Evolutionary conservation across 345 rosid species (phyloP), one percentile per base, ranked within the genome.

Genomic region (Citrus sinensis): DNA sequence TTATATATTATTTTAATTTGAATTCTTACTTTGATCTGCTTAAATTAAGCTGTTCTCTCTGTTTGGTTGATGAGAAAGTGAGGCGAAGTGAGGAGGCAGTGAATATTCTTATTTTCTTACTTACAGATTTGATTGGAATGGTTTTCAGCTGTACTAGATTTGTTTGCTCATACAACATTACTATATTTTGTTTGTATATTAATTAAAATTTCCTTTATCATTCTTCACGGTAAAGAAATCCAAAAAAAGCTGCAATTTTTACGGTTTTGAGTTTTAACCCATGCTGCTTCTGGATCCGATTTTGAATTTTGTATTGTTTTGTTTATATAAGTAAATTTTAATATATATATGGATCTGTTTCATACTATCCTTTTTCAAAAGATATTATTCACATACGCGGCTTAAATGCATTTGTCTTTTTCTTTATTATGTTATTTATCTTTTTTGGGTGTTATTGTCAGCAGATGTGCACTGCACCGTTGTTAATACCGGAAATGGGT

Each of bases 361-460:
- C 17, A n/a, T 25, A 20, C 25, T 39, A 2, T 60, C 9, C 6
- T 39, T 61, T 22, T 25, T 0, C 0, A 2, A 0, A 42, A 7
- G 30, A 49, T 2, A 8, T 3, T 25, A 14, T n/a, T 25, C 25
- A 2, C 14, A 34, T 34, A 34, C 46, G 46, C 3, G 25, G 46
- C 42, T 17, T 65, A 65, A 58, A 35, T 58, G 37, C 17, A 19
- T 40, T 77, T 70, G 80, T 70, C 69, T 69, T 61, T 69, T 39
- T 59, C 61, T 70, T 40, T 60, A 27, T 64, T 7, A 60, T 69
- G 49, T 11, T 4, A 25, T 20, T 42, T 61, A 64, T n/a, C 34
- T 59, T 67, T 70, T 17, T 16, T 60, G 25, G 30, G 46, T 30
- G 29, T 42, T 35, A 69, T 25, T 58, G 20, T 42, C 65, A 19